These are phyloP conservation scores for Lipomyces starkeyi DNA, from an alignment of 805 yeast species.

Conservation along the genomic window DNA sequence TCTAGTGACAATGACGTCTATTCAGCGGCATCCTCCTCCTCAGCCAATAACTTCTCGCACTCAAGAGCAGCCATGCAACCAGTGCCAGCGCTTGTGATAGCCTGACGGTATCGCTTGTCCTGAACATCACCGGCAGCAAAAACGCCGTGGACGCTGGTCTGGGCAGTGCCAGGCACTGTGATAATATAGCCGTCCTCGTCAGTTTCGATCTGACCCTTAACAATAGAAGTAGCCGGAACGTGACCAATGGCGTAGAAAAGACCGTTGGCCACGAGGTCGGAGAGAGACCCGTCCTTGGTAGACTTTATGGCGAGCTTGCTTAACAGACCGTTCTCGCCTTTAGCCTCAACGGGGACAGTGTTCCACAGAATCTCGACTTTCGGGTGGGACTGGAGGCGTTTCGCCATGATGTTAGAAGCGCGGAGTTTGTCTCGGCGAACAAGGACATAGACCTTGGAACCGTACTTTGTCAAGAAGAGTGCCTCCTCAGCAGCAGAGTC, in stretches of 20 bases:
- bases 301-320: slow-evolving; percentile 68
- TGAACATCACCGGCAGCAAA: slow-evolving; percentile 99
- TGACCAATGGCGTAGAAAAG: slow-evolving; percentile 98
- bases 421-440: slow-evolving; percentile 94
- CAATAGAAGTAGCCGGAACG: slow-evolving; percentile 88
- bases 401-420: slow-evolving; percentile 97
- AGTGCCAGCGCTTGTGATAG: slow-evolving; percentile 98
- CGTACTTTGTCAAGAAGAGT: slow-evolving; percentile 93
- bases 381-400: slow-evolving; percentile 80
- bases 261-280: slow-evolving; percentile 81
- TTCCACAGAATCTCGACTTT: slow-evolving; percentile 91
- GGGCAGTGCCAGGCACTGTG: slow-evolving; percentile 88
- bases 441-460: slow-evolving; percentile 89
- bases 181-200: slow-evolving; percentile 88
- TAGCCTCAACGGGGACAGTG: slow-evolving; percentile 83
- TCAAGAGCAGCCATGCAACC: slow-evolving; percentile 99
- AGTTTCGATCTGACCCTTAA: slow-evolving; percentile 75
- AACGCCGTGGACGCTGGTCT: slow-evolving; percentile 86
- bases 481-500: slow-evolving; percentile 99
- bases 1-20: slow-evolving; percentile 1
- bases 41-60: slow-evolving; percentile 82
- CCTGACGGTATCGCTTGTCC: slow-evolving; percentile 96
- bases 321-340: slow-evolving; percentile 91
- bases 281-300: slow-evolving; percentile 69
- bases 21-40: slow-evolving; percentile 46